Evolutionary conservation across 179 eudicot genomes (phyloP).

Genomic region (Silene noctiflora): DNA sequence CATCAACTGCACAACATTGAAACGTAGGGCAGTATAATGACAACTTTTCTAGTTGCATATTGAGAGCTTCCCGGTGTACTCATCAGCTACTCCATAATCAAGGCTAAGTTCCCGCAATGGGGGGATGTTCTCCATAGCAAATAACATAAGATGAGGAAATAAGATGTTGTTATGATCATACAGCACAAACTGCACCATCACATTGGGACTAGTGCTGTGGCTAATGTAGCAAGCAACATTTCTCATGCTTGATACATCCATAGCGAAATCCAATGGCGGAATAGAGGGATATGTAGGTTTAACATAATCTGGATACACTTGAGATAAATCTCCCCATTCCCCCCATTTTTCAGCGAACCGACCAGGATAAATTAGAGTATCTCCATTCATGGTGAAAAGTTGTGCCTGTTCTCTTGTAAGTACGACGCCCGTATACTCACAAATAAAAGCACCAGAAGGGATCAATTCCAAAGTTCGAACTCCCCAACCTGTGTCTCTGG

Average conservation of each 20-base stretch:
- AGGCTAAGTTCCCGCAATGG: conserved; percentile 91
- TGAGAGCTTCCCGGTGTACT: conserved; percentile 66
- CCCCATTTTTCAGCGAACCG: conserved; percentile 74
- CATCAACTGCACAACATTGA: conserved; percentile 20
- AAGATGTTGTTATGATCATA: conserved; percentile 69
- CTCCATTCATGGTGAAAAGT: conserved; percentile 71
- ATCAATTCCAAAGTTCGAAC: conserved; percentile 83
- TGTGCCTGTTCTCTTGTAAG: conserved; percentile 83
- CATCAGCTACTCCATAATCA: conserved; percentile 92
- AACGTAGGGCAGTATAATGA: conserved; percentile 12
- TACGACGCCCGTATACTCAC: conserved; percentile 81
- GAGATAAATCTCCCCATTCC: conserved; percentile 89
- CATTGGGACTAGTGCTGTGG: conserved; percentile 80
- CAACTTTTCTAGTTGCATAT: conserved; percentile 51
- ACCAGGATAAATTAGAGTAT: conserved; percentile 73
- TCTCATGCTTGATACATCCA: conserved; percentile 83
- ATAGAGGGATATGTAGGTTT: conserved; percentile 59
- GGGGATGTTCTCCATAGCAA: conserved; percentile 91
- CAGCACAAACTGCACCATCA: conserved; percentile 81
- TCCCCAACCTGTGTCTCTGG: conserved; percentile 87
- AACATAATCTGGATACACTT: conserved; percentile 56
- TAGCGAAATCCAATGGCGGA: conserved; percentile 79
- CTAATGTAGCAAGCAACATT: conserved; percentile 93
- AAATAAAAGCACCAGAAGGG: conserved; percentile 83
- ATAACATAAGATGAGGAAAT: conserved; percentile 84